Evolutionary conservation across 768 basidiomycete species (phyloP).

Genomic region (Macrolepiota albuminosa): DNA sequence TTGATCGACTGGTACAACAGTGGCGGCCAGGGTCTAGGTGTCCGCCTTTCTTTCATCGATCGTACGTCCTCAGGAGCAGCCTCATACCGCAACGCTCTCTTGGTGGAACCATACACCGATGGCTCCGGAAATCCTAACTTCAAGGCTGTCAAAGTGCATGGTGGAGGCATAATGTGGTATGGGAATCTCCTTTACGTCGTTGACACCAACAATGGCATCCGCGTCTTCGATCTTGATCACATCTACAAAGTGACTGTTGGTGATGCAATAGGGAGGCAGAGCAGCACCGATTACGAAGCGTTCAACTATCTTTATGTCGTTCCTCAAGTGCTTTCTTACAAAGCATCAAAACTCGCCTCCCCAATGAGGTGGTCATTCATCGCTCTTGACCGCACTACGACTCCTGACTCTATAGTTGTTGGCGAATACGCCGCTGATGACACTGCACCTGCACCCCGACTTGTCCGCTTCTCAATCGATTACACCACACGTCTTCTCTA

Average conservation of each 20-base stretch:
- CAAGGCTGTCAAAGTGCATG: conserved; percentile 9
- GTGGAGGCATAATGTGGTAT: conserved; percentile 14
- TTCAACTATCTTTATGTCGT: conserved; percentile 11
- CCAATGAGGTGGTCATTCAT: conserved; percentile 13
- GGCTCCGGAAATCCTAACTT: conserved; percentile 8
- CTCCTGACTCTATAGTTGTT: conserved; percentile 11
- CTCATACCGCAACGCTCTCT: conserved; percentile 9
- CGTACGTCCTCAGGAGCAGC: conserved; percentile 4
- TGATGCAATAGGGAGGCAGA: conserved; percentile 9
- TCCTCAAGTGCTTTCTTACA: conserved; percentile 8
- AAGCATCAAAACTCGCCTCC: conserved; percentile 5
- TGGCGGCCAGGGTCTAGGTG: conserved; percentile 4
- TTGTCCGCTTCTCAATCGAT: conserved; percentile 12
- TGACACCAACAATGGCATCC: conserved; percentile 13
- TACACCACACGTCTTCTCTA: conserved; percentile 10
- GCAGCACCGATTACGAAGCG: conserved; percentile 10
- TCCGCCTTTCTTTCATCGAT: conserved; percentile 14
- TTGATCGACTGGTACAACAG: conserved; percentile 13
- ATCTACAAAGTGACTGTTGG: conserved; percentile 12
- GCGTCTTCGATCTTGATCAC: conserved; percentile 10
- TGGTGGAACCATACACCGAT: conserved; percentile 12
- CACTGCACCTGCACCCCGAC: conserved; percentile 7
- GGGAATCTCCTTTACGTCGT: conserved; percentile 11
- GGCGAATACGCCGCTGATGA: conserved; percentile 11
- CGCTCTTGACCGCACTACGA: conserved; percentile 12